Conservation (phyloP, 1,284 basidiomycete genomes). For the Naganishia sp. region DNA sequence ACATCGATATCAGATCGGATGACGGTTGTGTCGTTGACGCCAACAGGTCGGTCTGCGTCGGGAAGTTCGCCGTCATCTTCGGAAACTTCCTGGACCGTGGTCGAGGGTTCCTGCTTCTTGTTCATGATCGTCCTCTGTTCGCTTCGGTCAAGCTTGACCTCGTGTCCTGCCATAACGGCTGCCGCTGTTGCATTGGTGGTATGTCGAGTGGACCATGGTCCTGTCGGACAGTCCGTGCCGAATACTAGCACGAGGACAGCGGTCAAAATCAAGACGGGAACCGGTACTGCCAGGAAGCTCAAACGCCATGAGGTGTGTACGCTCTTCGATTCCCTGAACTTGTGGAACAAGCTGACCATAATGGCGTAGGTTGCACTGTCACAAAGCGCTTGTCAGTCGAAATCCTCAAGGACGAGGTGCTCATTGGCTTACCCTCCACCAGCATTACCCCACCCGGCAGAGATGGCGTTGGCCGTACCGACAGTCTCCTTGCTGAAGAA, state of each 20-base stretch:
- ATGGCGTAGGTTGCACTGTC: slow-evolving; percentile 62
- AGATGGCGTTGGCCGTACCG: slow-evolving; percentile 63
- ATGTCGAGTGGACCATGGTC: slow-evolving; percentile 62
- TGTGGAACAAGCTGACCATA: slow-evolving; percentile 63
- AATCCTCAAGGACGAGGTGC: not conserved
- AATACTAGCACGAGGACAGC: slow-evolving; percentile 58
- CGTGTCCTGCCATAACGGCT: slow-evolving; percentile 47
- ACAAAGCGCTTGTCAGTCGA: not conserved
- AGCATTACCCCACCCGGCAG: slow-evolving; percentile 60
- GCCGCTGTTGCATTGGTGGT: slow-evolving; percentile 54
- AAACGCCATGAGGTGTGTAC: slow-evolving; percentile 62
- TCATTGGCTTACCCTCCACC: slow-evolving; percentile 46
- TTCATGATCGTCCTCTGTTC: slow-evolving; percentile 45
- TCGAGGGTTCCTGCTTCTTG: slow-evolving; percentile 44
- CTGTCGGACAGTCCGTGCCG: slow-evolving; percentile 65
- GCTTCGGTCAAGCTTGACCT: slow-evolving; percentile 43
- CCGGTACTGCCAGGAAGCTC: slow-evolving; percentile 63
- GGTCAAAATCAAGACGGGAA: slow-evolving; percentile 60
- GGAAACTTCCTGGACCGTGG: slow-evolving; percentile 43
- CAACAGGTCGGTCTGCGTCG: slow-evolving; percentile 15
- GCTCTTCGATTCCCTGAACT: slow-evolving; percentile 56
- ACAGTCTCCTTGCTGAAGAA: slow-evolving; percentile 68
- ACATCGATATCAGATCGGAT: slow-evolving; percentile 54
- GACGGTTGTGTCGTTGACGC: slow-evolving; percentile 32
- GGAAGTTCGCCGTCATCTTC: slow-evolving; percentile 37